phyloP scores from a whole-genome alignment of 257 asterid genomes.

The Verbascum thapsus region DNA sequence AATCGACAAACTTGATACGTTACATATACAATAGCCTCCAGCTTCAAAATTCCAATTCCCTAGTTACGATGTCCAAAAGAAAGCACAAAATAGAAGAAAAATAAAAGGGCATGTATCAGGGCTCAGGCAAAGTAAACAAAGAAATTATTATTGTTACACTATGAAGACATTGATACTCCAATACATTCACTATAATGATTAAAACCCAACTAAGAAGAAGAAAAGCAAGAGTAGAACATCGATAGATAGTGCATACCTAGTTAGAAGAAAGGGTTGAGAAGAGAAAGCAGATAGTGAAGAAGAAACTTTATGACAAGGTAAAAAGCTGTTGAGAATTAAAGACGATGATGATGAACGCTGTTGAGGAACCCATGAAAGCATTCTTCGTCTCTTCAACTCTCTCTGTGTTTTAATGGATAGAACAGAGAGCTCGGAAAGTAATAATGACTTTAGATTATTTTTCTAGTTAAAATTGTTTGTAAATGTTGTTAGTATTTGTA shows the following conservation, averaged over 20 bases:
- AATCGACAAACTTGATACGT: not conserved
- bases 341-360: conserved; percentile 34
- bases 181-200: too few species aligned
- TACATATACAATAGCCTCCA: not conserved
- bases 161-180: not conserved
- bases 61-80: not conserved
- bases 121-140: too few species aligned
- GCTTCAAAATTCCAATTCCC: not conserved
- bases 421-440: not conserved
- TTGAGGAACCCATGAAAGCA: conserved; percentile 42
- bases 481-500: too few species aligned
- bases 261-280: conserved; percentile 38
- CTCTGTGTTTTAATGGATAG: not conserved
- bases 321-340: conserved; percentile 35
- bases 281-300: conserved; percentile 40
- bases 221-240: not conserved
- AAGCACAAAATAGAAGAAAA: conserved; percentile 16
- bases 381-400: conserved; percentile 13
- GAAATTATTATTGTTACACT: not conserved
- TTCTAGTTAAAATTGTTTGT: not conserved
- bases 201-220: too few species aligned
- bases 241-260: conserved; percentile 34
- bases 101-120: not conserved
- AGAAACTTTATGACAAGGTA: conserved; percentile 29
- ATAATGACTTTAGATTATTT: not conserved